A percentile compares a stretch with the other conserved stretches of the same genome.
phyloP scores from a whole-genome alignment of 345 rosid species.

The Salix dunnii region DNA sequence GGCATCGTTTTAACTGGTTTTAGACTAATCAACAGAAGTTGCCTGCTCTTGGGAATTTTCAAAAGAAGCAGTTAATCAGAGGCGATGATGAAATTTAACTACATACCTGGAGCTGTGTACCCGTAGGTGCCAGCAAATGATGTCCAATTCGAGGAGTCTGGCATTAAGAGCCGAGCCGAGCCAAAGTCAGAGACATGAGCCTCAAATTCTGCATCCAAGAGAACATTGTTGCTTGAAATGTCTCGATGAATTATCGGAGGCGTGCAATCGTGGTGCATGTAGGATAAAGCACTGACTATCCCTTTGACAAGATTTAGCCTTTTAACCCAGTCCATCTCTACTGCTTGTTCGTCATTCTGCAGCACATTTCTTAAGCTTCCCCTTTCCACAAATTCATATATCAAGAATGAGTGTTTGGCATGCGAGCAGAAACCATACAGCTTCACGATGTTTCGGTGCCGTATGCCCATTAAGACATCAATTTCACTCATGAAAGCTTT shows the following conservation, averaged over 20 bases:
- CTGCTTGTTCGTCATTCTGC: background rate
- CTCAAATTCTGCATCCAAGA: conserved; percentile 1
- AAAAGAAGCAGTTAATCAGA: no score
- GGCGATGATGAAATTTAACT: background rate
- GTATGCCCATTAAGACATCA: background rate
- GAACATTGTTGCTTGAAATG: conserved; percentile 15
- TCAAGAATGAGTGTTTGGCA: conserved; percentile 1
- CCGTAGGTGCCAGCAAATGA: conserved; percentile 14
- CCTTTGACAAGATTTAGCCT: conserved; percentile 13
- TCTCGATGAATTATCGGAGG: conserved; percentile 12
- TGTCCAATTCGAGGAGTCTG: background rate
- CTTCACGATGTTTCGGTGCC: conserved; percentile 8
- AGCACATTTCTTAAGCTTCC: conserved; percentile 3
- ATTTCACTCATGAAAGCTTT: conserved; percentile 10
- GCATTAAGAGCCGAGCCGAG: conserved; percentile 7
- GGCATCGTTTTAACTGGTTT: background rate
- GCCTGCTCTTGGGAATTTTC: no score
- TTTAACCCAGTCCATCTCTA: background rate
- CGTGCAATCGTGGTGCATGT: conserved; percentile 20
- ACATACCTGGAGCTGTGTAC: conserved; percentile 15
- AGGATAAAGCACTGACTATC: conserved; percentile 3
- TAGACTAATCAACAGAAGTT: background rate
- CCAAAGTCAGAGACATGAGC: conserved; percentile 21
- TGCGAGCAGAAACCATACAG: background rate
- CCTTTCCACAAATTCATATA: conserved; percentile 14